Conservation (phyloP, 192 early-diverging fungal species). For the Spizellomyces punctatus region DNA sequence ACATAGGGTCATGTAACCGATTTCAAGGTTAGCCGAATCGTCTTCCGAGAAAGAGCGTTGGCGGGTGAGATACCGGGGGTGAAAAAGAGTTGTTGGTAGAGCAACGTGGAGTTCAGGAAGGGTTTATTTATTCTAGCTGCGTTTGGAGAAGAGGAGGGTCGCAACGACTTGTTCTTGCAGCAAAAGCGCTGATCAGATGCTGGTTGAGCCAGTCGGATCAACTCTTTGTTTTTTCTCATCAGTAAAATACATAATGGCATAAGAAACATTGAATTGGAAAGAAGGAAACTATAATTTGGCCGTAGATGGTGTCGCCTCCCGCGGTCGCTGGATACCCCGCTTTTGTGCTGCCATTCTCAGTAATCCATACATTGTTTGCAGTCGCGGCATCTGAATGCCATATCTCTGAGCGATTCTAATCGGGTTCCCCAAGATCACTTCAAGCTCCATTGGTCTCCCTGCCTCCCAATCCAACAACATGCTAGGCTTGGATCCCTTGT, state of each 20-base stretch:
- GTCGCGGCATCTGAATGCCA: slow-evolving; percentile 44
- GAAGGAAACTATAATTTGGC: not conserved
- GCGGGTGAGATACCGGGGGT: slow-evolving; percentile 57
- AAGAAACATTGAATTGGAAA: no score
- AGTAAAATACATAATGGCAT: no score
- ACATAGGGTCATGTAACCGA: slow-evolving; percentile 39
- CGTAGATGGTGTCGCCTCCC: not conserved
- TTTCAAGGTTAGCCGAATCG: slow-evolving; percentile 52
- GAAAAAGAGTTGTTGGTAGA: slow-evolving; percentile 47
- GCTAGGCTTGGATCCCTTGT: slow-evolving; percentile 47
- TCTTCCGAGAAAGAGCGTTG: slow-evolving; percentile 49
- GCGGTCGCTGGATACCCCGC: slow-evolving; percentile 21
- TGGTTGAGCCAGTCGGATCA: no score
- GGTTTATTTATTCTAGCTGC: no score
- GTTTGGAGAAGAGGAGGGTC: no score
- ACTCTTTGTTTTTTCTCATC: no score
- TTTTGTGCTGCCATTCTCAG: slow-evolving; percentile 40
- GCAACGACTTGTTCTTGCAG: no score
- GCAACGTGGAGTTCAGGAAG: not conserved
- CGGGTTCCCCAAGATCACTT: slow-evolving; percentile 56
- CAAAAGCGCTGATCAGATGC: no score
- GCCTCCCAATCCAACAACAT: slow-evolving; percentile 64
- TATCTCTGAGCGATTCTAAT: slow-evolving; percentile 44
- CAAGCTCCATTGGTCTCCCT: slow-evolving; percentile 56
- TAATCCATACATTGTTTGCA: slow-evolving; percentile 55